Evolutionary conservation across 768 basidiomycete genomes (phyloP).

Genomic region (Termitomyces sp.): DNA sequence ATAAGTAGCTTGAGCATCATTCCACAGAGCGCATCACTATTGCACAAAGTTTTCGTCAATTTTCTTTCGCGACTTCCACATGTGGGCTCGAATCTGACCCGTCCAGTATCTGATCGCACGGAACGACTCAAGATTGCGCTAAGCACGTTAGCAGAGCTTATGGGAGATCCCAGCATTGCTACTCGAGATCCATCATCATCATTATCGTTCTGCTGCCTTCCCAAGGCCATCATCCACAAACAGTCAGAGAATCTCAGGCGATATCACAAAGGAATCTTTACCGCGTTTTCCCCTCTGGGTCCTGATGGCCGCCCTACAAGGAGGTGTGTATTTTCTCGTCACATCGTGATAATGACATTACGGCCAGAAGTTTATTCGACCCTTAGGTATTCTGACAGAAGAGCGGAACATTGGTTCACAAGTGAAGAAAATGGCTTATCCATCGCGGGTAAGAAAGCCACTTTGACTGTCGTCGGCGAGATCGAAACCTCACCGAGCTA

Average conservation of each 20-base stretch:
- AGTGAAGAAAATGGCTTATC: slow-evolving; percentile 51
- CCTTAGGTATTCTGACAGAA: slow-evolving; percentile 54
- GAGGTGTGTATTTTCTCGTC: slow-evolving; percentile 36
- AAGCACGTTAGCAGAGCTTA: slow-evolving; percentile 44
- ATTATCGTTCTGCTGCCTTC: slow-evolving; percentile 63
- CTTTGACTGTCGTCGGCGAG: background rate
- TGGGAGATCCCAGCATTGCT: slow-evolving; percentile 37
- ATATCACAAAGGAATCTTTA: slow-evolving; percentile 37
- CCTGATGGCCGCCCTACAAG: slow-evolving; percentile 55
- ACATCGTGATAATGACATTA: background rate
- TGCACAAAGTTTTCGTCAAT: slow-evolving; percentile 56
- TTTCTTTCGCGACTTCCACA: slow-evolving; percentile 55
- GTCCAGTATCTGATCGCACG: slow-evolving; percentile 24
- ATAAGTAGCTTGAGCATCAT: slow-evolving; percentile 49
- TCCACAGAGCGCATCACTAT: slow-evolving; percentile 51
- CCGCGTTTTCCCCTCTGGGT: slow-evolving; percentile 51
- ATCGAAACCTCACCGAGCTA: background rate
- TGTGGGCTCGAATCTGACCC: slow-evolving; percentile 40
- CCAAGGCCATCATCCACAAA: slow-evolving; percentile 41
- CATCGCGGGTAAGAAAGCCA: slow-evolving; percentile 42
- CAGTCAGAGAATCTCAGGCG: slow-evolving; percentile 45
- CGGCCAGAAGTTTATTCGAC: background rate
- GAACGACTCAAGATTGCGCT: slow-evolving; percentile 57
- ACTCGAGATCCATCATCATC: slow-evolving; percentile 51
- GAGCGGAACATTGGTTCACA: slow-evolving; percentile 58